Evolutionary conservation across 257 asterid species (phyloP), one percentile per base, ranked within the genome.

Genomic region (Parsonsia alboflavescens): DNA sequence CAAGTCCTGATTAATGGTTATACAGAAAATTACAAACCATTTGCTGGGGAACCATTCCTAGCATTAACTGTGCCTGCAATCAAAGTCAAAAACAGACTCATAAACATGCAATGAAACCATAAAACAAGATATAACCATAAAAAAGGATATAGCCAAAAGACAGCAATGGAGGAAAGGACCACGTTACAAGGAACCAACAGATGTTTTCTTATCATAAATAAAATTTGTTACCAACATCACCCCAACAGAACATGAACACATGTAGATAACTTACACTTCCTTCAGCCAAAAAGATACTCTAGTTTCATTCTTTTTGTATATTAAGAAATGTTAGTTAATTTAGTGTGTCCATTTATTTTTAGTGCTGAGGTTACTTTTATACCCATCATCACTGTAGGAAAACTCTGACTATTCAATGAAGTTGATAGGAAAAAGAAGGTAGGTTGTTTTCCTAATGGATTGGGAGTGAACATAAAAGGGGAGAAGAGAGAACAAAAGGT

Each of bases 31-130:
- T 71, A 86, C 95, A 45, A 79, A 93, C 98, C 98, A 93, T 87
- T 84, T 87, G 93, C 24, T 87, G 89, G n/a, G 99, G 66, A 41
- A 88, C 96, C 86, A 89, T 76, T 76, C 96, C 97, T 41, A 90
- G 89, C 90, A 94, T 88, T 84, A 90, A 82, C 74, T 88, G 84
- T 68, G 87, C 95, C 98, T 93, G 89, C 84, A 75, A 82, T 70
- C 56, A 68, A 61, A 77, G 59, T 65, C 79, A 82, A 64, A 74
- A 17, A 72, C 54, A 72, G 80, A 70, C 66, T 70, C 39, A 57
- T 81, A 52, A 82, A 75, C 57, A 58, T 28, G 71, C 50, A 48
- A 42, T 66, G 73, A 73, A 56, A 68, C 52, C 72, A 24, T 26
- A 63, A 74, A 46, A 63, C 9, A 28, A 54, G 63, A 10, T 39